These are phyloP conservation scores for Pseudogymnoascus sp. DNA, from an alignment of 2,329 filamentous ascomycete genomes.

Conservation along the genomic window DNA sequence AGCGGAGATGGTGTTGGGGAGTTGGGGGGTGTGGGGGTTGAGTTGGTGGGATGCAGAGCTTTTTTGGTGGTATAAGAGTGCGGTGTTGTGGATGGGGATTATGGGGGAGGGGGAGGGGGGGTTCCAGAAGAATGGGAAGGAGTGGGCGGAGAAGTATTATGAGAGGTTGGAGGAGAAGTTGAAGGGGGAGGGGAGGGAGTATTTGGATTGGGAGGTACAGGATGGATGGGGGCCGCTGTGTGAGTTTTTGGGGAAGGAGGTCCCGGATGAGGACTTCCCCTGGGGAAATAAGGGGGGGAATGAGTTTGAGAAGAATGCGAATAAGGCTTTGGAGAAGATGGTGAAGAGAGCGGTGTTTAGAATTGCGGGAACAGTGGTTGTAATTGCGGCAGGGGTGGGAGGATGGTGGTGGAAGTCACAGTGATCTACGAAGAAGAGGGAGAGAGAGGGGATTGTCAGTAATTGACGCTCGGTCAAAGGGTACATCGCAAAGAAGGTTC, in stretches of 20 bases:
- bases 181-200: not conserved
- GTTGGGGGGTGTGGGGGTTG: constrained; percentile 22
- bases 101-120: constrained; percentile 19
- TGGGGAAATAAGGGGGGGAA: constrained; percentile 24
- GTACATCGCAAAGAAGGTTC: not conserved
- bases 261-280: constrained; percentile 30
- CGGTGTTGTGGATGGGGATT: constrained; percentile 19
- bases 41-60: constrained; percentile 27
- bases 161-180: constrained; percentile 21
- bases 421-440: too few species aligned
- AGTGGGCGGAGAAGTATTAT: not conserved
- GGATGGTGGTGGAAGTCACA: not conserved
- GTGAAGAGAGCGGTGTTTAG: not conserved
- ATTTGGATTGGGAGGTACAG: constrained; percentile 30
- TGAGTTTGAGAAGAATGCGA: not conserved
- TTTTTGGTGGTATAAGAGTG: constrained; percentile 13
- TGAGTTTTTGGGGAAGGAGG: constrained; percentile 30
- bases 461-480: not conserved
- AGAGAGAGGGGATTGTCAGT: too few species aligned
- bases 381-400: not conserved
- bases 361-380: not conserved
- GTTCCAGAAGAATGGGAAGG: not conserved
- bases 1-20: constrained; percentile 7
- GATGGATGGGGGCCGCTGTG: constrained; percentile 39
- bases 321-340: not conserved